phyloP scores from a whole-genome alignment of 2,329 filamentous ascomycete species.

The Peltaster fructicola region DNA sequence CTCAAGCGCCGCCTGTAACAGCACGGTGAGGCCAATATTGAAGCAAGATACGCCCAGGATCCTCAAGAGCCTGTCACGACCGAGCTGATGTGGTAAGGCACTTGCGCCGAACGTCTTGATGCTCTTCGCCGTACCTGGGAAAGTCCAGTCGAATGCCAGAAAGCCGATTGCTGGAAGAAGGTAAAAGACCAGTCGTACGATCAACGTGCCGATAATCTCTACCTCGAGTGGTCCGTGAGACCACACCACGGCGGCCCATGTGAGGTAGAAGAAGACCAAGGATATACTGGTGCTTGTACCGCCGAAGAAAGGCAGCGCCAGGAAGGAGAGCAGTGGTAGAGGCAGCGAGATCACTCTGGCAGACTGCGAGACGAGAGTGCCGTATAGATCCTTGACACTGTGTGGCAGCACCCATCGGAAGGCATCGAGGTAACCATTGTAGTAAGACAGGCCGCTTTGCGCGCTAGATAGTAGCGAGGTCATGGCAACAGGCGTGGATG shows the following conservation, averaged over 20 bases:
- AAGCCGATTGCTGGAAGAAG: slow-evolving; percentile 55
- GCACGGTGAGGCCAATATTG: slow-evolving; percentile 38
- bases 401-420: slow-evolving; percentile 10
- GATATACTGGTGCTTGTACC: slow-evolving; percentile 69
- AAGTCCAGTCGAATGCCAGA: slow-evolving; percentile 50
- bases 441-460: no score
- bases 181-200: slow-evolving; percentile 52
- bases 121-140: slow-evolving; percentile 50
- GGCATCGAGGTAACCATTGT: slow-evolving; percentile 17
- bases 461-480: no score
- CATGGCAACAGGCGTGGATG: no score
- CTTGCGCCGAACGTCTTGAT: slow-evolving; percentile 49
- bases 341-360: slow-evolving; percentile 16
- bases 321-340: slow-evolving; percentile 36
- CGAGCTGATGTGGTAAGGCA: slow-evolving; percentile 29
- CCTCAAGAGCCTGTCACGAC: slow-evolving; percentile 26
- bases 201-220: slow-evolving; percentile 53
- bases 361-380: slow-evolving; percentile 10
- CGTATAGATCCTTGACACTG: slow-evolving; percentile 11
- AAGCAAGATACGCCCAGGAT: slow-evolving; percentile 35
- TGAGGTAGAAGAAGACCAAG: slow-evolving; percentile 76
- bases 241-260: slow-evolving; percentile 69
- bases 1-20: slow-evolving; percentile 39
- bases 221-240: slow-evolving; percentile 59
- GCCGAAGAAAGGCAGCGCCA: slow-evolving; percentile 56